These are phyloP conservation scores for Talaromyces sp. DNA, from an alignment of 2,329 filamentous ascomycete genomes.

Conservation along the genomic window DNA sequence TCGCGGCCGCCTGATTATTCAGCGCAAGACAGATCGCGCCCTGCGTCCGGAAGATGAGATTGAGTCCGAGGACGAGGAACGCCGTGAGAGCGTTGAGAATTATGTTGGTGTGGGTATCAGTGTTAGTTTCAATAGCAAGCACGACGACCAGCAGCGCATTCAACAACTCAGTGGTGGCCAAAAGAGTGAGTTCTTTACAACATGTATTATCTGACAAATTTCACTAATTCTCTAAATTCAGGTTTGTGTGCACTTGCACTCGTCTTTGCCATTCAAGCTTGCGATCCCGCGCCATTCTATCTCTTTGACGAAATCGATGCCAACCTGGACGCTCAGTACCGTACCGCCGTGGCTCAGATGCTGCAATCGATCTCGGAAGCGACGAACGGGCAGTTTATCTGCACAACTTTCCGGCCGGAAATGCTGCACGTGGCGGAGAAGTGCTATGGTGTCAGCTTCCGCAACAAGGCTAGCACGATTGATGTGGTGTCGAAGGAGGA, in stretches of 20 bases:
- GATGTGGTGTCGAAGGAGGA: slow-evolving; percentile 83
- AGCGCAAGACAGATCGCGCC: slow-evolving; percentile 74
- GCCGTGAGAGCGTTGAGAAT: slow-evolving; percentile 68
- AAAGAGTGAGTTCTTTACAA: slow-evolving; percentile 63
- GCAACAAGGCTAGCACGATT: slow-evolving; percentile 90
- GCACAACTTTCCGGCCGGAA: slow-evolving; percentile 95
- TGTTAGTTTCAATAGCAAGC: slow-evolving; percentile 97
- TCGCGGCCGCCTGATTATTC: slow-evolving; percentile 85
- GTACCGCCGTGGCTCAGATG: slow-evolving; percentile 88
- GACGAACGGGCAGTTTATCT: slow-evolving; percentile 77
- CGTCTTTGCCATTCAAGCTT: slow-evolving; percentile 97
- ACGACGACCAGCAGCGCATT: slow-evolving; percentile 96
- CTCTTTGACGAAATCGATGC: slow-evolving; percentile 99
- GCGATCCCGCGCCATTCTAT: slow-evolving; percentile 95
- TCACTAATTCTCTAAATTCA: slow-evolving; percentile 26
- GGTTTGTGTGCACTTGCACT: slow-evolving; percentile 93
- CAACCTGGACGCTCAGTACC: slow-evolving; percentile 95
- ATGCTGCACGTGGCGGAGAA: slow-evolving; percentile 94
- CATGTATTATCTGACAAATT: background rate
- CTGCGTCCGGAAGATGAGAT: slow-evolving; percentile 60
- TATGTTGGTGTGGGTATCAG: slow-evolving; percentile 95
- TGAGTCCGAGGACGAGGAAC: slow-evolving; percentile 59
- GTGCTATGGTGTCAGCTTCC: slow-evolving; percentile 90
- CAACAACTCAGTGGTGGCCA: slow-evolving; percentile 96
- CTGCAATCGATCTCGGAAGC: slow-evolving; percentile 65